Evolutionary conservation across 2,329 filamentous ascomycete species (phyloP).

Genomic region (Epichloe glyceriae): DNA sequence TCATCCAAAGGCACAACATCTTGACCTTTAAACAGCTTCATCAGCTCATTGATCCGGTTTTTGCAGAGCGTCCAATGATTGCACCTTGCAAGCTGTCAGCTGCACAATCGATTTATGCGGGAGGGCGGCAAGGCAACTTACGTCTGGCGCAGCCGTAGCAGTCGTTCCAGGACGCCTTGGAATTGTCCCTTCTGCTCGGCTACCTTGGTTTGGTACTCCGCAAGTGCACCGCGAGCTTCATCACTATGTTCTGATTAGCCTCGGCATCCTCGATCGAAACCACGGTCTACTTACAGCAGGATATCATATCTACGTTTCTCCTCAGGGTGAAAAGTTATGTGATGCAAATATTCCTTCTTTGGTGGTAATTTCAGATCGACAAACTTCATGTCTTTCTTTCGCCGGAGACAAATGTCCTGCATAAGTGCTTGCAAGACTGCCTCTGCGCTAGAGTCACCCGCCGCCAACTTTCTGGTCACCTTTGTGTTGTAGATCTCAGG

Average conservation of each 20-base stretch:
- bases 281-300: constrained; percentile 39
- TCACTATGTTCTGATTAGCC: constrained; percentile 28
- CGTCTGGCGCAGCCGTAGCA: constrained; percentile 71
- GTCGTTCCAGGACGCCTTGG: constrained; percentile 63
- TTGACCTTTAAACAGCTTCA: constrained; percentile 54
- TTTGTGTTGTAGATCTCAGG: constrained; percentile 57
- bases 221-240: constrained; percentile 62
- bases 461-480: constrained; percentile 49
- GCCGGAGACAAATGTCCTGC: constrained; percentile 65
- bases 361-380: constrained; percentile 68
- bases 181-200: constrained; percentile 43
- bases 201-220: constrained; percentile 39
- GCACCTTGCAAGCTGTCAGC: constrained; percentile 34
- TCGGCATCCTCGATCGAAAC: not conserved
- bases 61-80: constrained; percentile 80
- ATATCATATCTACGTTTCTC: constrained; percentile 69
- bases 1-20: constrained; percentile 56
- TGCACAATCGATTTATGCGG: not conserved
- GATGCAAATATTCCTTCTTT: constrained; percentile 66
- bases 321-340: constrained; percentile 57
- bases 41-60: constrained; percentile 58
- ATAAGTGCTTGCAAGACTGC: constrained; percentile 63
- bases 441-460: constrained; percentile 43
- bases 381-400: constrained; percentile 81
- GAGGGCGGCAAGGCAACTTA: constrained; percentile 14